phyloP scores from a whole-genome alignment of 345 rosid species.

The Dipteronia sinensis region DNA sequence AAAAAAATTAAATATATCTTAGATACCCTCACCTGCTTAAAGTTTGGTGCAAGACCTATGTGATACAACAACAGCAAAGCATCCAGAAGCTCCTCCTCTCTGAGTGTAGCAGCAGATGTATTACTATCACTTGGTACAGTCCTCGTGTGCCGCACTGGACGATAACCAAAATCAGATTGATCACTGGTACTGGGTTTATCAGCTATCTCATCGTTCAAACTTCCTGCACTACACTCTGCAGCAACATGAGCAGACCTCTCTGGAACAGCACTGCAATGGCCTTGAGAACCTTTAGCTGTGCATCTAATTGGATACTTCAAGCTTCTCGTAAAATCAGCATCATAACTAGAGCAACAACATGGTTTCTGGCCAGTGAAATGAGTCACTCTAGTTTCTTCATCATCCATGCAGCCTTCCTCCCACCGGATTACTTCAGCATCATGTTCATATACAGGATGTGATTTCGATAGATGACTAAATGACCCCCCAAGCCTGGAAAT shows the following conservation, averaged over 20 bases:
- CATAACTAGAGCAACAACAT: constrained; percentile 87
- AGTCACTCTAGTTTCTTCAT: constrained; percentile 68
- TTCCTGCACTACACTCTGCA: constrained; percentile 78
- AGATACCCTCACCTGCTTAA: constrained; percentile 71
- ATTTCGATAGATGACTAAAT: constrained; percentile 74
- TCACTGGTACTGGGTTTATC: constrained; percentile 93
- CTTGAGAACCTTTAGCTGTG: constrained; percentile 58
- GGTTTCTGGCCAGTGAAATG: constrained; percentile 82
- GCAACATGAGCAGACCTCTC: constrained; percentile 89
- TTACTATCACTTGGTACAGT: constrained; percentile 55
- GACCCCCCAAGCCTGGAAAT: constrained; percentile 96
- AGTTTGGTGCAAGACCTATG: constrained; percentile 91
- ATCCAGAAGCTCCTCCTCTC: constrained; percentile 94
- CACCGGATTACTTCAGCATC: constrained; percentile 77
- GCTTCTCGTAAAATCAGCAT: constrained; percentile 64
- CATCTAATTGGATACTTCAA: constrained; percentile 60
- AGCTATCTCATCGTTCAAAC: constrained; percentile 77
- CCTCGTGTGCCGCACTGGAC: constrained; percentile 54
- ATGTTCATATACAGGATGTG: constrained; percentile 62
- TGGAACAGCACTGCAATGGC: constrained; percentile 62
- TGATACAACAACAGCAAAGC: constrained; percentile 75
- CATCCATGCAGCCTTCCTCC: constrained; percentile 98
- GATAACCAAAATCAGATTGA: constrained; percentile 83
- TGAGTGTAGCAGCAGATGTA: constrained; percentile 60
- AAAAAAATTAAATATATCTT: not conserved